Base-by-base conservation (phyloP, 2,329 filamentous ascomycete species). In the Alternaria brassicae region DNA sequence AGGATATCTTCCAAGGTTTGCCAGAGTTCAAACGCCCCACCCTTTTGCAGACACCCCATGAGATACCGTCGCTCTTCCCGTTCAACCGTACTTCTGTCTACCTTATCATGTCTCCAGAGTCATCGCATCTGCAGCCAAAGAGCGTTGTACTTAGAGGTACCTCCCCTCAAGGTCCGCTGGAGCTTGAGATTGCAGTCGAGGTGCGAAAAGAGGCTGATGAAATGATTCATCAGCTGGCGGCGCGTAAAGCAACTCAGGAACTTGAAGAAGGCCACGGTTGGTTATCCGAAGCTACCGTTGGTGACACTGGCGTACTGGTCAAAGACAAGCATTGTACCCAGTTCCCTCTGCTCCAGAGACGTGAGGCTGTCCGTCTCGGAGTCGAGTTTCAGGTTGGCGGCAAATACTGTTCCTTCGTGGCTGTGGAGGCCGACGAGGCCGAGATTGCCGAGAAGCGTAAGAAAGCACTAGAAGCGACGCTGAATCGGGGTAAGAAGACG, bases 261-360 rank as follows among this genome's bases (percentile, higher is more conserved):
- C 56, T 59, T n/a, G 56, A 59, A 39, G 56, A 59, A 15, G 56
- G 51, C 8, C 56, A 44, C 9, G 51, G 56, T 10, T 59, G 51
- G 56, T 39, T 59, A 2, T 55, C 51, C 2, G 37, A 45, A 3
- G 44, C 56, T 48, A 39, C 44, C 8, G 6, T 39, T 9, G 19
- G 32, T 3, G 23, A 55, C 42, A 41, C 37, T 1, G 37, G 25
- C 17, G 37, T 39, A 8, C 9, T 50, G 6, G 4, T 58, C 23
- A 39, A 10, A 12, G 30, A 49, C 1, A 58, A 50, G 8, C 15
- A 45, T 6, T 5, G 12, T 9, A 10, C 17, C 3, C 36, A 41
- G 12, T 58, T 49, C 6, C 10, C 17, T 7, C 12, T 55, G 30
- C 36, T 55, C 8, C 37, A 55, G 27, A 28, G 51, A 49, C 51